Evolutionary conservation across 331 rosid species (phyloP).

Genomic region (Rhamnella rubrinervis): DNA sequence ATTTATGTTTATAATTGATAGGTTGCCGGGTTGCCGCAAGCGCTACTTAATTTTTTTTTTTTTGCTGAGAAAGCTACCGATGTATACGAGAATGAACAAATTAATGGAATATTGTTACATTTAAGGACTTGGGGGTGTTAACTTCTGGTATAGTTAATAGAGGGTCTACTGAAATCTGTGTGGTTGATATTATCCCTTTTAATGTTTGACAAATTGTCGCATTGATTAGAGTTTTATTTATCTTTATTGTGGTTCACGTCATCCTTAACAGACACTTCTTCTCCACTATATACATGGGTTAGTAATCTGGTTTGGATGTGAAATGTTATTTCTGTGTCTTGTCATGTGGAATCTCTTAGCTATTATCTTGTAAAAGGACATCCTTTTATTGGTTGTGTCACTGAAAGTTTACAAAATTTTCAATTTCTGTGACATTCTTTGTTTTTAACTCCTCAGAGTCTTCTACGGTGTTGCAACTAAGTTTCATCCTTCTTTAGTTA

Average conservation of each 20-base stretch:
- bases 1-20: no score
- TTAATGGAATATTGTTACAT: no score
- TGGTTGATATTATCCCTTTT: constrained; percentile 6
- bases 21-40: no score
- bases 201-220: constrained; percentile 30
- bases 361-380: background rate
- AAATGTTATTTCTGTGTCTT: background rate
- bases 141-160: no score
- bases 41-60: no score
- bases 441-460: background rate
- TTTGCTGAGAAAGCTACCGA: no score
- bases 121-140: background rate
- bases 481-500: constrained; percentile 22
- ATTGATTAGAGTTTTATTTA: background rate
- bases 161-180: background rate
- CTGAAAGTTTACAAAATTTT: background rate
- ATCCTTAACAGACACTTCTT: no score
- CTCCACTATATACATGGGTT: no score
- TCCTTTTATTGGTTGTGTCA: background rate
- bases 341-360: background rate
- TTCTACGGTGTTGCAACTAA: background rate
- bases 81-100: no score
- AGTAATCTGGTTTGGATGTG: no score
- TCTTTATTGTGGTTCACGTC: background rate
- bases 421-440: background rate